Percentiles rank a stretch among this genome's conserved stretches.
Evolutionary conservation across 2,329 filamentous ascomycete genomes (phyloP).

Genomic region (Hymenoscyphus infarciens): DNA sequence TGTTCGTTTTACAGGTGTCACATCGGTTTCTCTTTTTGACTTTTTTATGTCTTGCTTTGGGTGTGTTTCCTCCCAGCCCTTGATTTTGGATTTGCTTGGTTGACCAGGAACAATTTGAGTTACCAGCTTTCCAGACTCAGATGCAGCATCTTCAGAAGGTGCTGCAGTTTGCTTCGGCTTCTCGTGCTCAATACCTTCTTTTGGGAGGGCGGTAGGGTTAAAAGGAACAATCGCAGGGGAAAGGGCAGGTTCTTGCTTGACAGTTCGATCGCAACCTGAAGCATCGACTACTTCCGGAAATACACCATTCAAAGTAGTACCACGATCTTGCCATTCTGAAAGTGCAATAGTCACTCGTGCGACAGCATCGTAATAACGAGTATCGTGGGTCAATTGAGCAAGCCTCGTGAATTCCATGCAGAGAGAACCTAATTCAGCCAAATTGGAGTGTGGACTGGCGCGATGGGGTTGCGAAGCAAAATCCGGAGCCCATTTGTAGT

Average conservation of each 20-base stretch:
- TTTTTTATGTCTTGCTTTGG: not conserved
- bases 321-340: slow-evolving; percentile 66
- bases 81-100: slow-evolving; percentile 26
- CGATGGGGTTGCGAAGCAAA: slow-evolving; percentile 60
- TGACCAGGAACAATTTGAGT: slow-evolving; percentile 30
- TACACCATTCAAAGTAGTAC: slow-evolving; percentile 69
- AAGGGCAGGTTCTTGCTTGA: slow-evolving; percentile 14
- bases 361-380: slow-evolving; percentile 86
- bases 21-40: not conserved
- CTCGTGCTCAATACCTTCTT: slow-evolving; percentile 21
- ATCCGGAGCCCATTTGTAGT: slow-evolving; percentile 72
- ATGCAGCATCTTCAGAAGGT: not conserved
- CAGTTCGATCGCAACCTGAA: slow-evolving; percentile 64
- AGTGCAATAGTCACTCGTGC: slow-evolving; percentile 81
- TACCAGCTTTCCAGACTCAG: slow-evolving; percentile 26
- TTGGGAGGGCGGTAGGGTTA: slow-evolving; percentile 15
- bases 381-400: slow-evolving; percentile 75
- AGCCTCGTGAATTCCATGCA: slow-evolving; percentile 86
- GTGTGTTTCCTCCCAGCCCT: slow-evolving; percentile 25
- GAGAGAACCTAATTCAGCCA: slow-evolving; percentile 62
- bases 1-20: not conserved
- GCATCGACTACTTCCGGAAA: slow-evolving; percentile 78
- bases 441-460: slow-evolving; percentile 52
- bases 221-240: not conserved
- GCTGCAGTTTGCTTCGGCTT: slow-evolving; percentile 22